These are phyloP conservation scores for Sporothrix schenckii DNA, from an alignment of 2,329 filamentous ascomycete genomes.

Conservation along the genomic window DNA sequence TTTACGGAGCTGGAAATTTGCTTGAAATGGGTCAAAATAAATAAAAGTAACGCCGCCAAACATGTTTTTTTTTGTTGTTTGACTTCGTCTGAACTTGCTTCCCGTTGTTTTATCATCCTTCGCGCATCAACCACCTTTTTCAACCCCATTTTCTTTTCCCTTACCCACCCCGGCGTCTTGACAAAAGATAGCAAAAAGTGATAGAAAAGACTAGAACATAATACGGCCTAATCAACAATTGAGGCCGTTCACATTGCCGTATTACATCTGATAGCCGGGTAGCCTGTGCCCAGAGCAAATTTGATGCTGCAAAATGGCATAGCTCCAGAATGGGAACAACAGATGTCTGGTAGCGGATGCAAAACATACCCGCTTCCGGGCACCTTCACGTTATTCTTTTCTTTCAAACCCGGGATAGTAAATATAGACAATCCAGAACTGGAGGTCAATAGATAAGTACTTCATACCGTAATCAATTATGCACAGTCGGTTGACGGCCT, in stretches of 20 bases:
- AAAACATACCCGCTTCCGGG: too few relatives aligned
- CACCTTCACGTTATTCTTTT: too few relatives aligned
- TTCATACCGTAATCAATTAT: background rate
- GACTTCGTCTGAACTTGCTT: conserved; percentile 19
- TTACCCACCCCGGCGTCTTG: background rate
- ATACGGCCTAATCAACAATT: too few relatives aligned
- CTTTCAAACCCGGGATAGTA: too few relatives aligned
- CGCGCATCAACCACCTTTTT: background rate
- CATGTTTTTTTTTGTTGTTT: conserved; percentile 22
- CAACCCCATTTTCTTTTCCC: background rate
- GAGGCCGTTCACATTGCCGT: too few relatives aligned
- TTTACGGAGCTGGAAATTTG: background rate
- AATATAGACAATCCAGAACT: background rate
- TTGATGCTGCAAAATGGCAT: too few relatives aligned
- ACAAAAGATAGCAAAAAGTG: background rate
- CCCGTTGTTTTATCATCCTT: background rate
- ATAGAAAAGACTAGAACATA: background rate
- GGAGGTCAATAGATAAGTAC: background rate
- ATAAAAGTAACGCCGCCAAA: background rate
- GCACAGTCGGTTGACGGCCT: background rate
- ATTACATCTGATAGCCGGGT: too few relatives aligned
- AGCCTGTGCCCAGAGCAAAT: too few relatives aligned
- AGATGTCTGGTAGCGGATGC: too few relatives aligned
- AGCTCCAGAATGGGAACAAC: too few relatives aligned
- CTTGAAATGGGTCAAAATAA: background rate